Base-by-base conservation (phyloP, 768 basidiomycete genomes). In the Favolaschia claudopus region DNA sequence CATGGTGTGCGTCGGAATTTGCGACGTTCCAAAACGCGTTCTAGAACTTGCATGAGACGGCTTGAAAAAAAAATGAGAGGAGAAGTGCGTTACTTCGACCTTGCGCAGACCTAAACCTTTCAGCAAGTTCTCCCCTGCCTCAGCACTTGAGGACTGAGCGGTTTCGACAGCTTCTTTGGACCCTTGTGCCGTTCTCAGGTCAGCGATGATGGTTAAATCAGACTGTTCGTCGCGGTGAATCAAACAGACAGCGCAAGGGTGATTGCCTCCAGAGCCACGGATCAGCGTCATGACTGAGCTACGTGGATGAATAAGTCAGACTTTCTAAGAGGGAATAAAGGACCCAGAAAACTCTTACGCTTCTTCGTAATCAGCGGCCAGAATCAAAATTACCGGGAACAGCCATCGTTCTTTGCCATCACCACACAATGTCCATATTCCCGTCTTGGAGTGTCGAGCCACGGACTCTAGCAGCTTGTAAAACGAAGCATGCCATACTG, bases 311-410 rank as follows among this genome's bases (percentile, higher is more conserved):
- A 27, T 22, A 47, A 58, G 27, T n/a, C 37, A 19, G 40, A 31
- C 25, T 25, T 10, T 13, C 12, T 37, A 38, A n/a, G 42, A 37
- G n/a, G n/a, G n/a, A n/a, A n/a, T n/a, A n/a, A n/a, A n/a, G n/a
- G n/a, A 59, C 29, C 25, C 48, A 5, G 43, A 44, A 39, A 71
- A n/a, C n/a, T n/a, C 76, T 19, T 70, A 82, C 81, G 77, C 74
- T 69, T 84, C 80, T 58, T 82, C 75, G 45, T 79, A 82, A 54
- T 83, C 79, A 6, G 73, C 71, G 3, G 74, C 77, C 1, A 79
- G 58, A 5, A 81, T 77, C 0, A 78, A 28, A 29, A 82, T 67
- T 5, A 75, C 31, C 1, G 77, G 78, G 22, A 68, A 82, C 0
- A 83, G 39, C 3, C 43, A 60, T 0, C 67, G 70, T 2, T 20